Conservation (phyloP, 2,329 filamentous ascomycete species). For the Clonostachys chloroleuca region DNA sequence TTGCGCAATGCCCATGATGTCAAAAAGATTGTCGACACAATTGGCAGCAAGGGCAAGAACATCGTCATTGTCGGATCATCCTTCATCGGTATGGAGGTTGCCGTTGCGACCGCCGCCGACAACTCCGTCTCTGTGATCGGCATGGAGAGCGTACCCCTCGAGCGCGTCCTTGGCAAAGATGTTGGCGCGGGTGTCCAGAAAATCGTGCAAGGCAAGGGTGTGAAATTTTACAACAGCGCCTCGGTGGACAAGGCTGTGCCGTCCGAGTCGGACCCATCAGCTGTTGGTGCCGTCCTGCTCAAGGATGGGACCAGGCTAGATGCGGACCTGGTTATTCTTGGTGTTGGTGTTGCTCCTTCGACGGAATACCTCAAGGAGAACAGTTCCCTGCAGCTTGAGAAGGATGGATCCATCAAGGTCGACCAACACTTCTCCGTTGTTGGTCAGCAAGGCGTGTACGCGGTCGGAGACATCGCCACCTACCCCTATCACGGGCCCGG, state of each 20-base stretch:
- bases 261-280: slow-evolving; percentile 59
- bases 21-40: slow-evolving; percentile 71
- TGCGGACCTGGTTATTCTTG: slow-evolving; percentile 87
- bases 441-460: slow-evolving; percentile 79
- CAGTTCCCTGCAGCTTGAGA: slow-evolving; percentile 62
- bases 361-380: slow-evolving; percentile 80
- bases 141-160: slow-evolving; percentile 81
- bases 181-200: slow-evolving; percentile 79
- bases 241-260: slow-evolving; percentile 79
- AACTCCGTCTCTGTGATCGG: slow-evolving; percentile 86
- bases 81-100: slow-evolving; percentile 98
- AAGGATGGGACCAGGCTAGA: slow-evolving; percentile 82
- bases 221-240: slow-evolving; percentile 83
- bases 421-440: slow-evolving; percentile 75
- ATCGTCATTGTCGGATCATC: slow-evolving; percentile 88
- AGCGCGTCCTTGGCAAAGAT: slow-evolving; percentile 77
- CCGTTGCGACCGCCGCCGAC: slow-evolving; percentile 72
- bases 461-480: slow-evolving; percentile 90
- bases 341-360: slow-evolving; percentile 81
- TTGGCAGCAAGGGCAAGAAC: slow-evolving; percentile 84
- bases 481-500: slow-evolving; percentile 93
- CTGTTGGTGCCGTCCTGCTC: slow-evolving; percentile 75
- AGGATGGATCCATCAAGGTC: slow-evolving; percentile 81
- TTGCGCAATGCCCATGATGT: slow-evolving; percentile 75
- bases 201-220: slow-evolving; percentile 76